phyloP scores from a whole-genome alignment of 208 protist genomes.

The Crithidia thermophila region DNA sequence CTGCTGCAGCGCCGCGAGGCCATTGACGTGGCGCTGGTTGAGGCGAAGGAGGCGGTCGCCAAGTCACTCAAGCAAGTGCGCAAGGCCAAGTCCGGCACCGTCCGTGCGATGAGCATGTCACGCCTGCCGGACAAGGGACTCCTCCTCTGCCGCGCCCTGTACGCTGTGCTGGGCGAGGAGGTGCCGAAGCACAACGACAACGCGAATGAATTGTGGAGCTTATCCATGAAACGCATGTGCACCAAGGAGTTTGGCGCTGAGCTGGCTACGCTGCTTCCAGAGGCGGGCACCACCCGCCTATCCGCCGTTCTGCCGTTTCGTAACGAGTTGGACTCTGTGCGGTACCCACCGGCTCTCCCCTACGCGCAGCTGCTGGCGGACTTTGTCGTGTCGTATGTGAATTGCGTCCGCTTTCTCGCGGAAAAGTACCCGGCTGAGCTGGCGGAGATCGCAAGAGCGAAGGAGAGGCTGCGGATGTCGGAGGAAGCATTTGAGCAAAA shows the following conservation, averaged over 20 bases:
- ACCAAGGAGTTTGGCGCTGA: slow-evolving; percentile 37
- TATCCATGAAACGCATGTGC: slow-evolving; percentile 47
- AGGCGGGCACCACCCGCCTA: not conserved
- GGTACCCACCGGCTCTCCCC: slow-evolving; percentile 45
- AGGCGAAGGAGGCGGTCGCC: slow-evolving; percentile 33
- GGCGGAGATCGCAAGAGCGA: slow-evolving; percentile 2
- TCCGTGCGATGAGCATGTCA: slow-evolving; percentile 47
- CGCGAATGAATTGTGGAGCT: slow-evolving; percentile 59
- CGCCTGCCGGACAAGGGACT: slow-evolving; percentile 45
- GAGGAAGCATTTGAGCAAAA: slow-evolving; percentile 11
- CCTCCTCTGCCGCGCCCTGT: slow-evolving; percentile 56
- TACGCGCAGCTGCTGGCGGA: slow-evolving; percentile 55
- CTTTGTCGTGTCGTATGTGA: slow-evolving; percentile 58
- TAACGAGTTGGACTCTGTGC: slow-evolving; percentile 47
- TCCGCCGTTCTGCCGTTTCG: slow-evolving; percentile 28
- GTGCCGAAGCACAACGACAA: slow-evolving; percentile 38
- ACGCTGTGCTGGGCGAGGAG: slow-evolving; percentile 66
- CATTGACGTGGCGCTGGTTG: slow-evolving; percentile 12
- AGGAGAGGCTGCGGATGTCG: not conserved
- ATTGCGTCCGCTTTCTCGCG: slow-evolving; percentile 20
- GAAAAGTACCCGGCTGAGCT: slow-evolving; percentile 14
- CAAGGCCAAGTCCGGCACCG: slow-evolving; percentile 35
- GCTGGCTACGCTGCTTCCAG: slow-evolving; percentile 32
- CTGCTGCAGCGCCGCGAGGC: slow-evolving; percentile 2
- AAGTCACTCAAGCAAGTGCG: slow-evolving; percentile 35